A percentile compares a stretch with the other conserved stretches of the same genome.
Evolutionary conservation across 306 rosid genomes (phyloP).

Genomic region (Albizia julibrissin): DNA sequence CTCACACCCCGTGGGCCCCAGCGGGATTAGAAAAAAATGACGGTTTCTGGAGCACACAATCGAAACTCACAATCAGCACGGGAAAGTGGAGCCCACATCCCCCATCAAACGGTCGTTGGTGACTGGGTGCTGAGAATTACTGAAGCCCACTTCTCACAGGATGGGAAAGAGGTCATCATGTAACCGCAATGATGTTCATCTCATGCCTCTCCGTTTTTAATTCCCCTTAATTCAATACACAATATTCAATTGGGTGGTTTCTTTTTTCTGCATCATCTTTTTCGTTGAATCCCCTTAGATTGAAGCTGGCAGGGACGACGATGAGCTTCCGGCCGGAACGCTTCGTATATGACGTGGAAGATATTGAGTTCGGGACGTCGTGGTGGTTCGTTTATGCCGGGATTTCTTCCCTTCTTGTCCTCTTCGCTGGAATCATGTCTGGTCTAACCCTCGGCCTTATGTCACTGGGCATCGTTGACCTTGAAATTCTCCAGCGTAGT

Average conservation of each 20-base stretch:
- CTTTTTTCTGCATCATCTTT: background rate
- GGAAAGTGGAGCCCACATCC: background rate
- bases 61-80: background rate
- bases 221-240: background rate
- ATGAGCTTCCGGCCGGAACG: slow-evolving; percentile 16
- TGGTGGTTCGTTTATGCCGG: slow-evolving; percentile 82
- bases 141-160: background rate
- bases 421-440: slow-evolving; percentile 94
- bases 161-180: background rate
- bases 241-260: background rate
- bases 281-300: slow-evolving; percentile 5
- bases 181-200: background rate
- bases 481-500: slow-evolving; percentile 78
- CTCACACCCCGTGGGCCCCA: background rate
- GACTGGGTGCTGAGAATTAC: background rate
- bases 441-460: slow-evolving; percentile 86
- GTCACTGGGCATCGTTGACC: slow-evolving; percentile 79
- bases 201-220: background rate
- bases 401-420: slow-evolving; percentile 50
- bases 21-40: background rate
- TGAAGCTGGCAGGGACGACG: slow-evolving; percentile 1
- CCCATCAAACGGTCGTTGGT: background rate
- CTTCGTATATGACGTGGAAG: slow-evolving; percentile 54
- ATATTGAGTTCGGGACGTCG: slow-evolving; percentile 54
- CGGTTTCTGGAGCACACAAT: background rate